These are phyloP conservation scores for Balansia obtecta DNA, from an alignment of 2,329 filamentous ascomycete genomes.

Conservation along the genomic window DNA sequence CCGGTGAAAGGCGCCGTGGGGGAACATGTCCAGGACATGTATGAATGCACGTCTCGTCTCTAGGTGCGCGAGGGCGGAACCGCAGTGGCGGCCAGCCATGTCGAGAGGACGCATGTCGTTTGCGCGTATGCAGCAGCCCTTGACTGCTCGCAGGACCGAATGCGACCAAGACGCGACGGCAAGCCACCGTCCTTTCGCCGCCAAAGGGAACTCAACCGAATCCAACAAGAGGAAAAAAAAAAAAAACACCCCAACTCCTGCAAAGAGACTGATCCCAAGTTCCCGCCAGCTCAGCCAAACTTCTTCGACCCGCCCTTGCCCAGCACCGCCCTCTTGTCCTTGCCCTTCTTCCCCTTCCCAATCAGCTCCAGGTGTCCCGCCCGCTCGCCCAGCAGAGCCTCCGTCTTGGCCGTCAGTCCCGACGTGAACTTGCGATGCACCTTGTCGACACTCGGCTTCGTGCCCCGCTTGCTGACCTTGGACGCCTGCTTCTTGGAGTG, in stretches of 20 bases:
- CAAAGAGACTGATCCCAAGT: too few relatives aligned
- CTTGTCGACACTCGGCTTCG: conserved; percentile 36
- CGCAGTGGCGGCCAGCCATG: conserved; percentile 76
- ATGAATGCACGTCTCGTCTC: conserved; percentile 78
- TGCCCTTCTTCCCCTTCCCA: conserved; percentile 38
- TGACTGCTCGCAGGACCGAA: too few relatives aligned
- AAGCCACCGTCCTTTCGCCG: too few relatives aligned
- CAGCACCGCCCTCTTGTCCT: conserved; percentile 25
- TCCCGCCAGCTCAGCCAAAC: conserved; percentile 33
- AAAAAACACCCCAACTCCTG: too few relatives aligned
- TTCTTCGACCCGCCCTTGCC: conserved; percentile 38
- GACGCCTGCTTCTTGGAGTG: conserved; percentile 31
- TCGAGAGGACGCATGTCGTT: conserved; percentile 43
- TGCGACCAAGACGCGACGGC: too few relatives aligned
- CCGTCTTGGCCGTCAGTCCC: conserved; percentile 41
- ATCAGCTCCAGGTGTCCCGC: conserved; percentile 49
- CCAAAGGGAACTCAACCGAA: too few relatives aligned
- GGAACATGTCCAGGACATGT: conserved; percentile 46
- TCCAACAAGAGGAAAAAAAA: too few relatives aligned
- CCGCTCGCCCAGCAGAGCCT: conserved; percentile 44
- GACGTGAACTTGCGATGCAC: conserved; percentile 41
- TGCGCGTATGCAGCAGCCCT: conserved; percentile 13
- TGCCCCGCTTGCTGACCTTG: conserved; percentile 36
- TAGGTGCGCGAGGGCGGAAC: conserved; percentile 54
- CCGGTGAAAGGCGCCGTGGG: conserved; percentile 27